Base-by-base conservation (phyloP, 345 rosid species). In the Sonneratia caseolaris region DNA sequence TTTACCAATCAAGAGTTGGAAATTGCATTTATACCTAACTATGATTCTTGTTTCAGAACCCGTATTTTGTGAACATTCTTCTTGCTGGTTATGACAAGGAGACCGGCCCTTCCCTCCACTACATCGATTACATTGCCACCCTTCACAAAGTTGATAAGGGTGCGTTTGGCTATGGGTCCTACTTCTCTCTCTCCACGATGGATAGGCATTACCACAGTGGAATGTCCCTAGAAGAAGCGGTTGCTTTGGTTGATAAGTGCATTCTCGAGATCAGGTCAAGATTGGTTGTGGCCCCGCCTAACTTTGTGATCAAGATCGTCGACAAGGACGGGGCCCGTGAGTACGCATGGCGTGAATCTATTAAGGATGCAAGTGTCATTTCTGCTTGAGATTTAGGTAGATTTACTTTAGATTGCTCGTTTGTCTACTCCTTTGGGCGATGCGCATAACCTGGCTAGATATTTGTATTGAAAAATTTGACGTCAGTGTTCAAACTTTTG, bases 91-190 rank as follows among this genome's bases (percentile, higher is more conserved):
- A 89, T 19, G 99, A 95, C 85, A 89, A 87, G 74, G 96, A 95
- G 83, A 86, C 89, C 0, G 97, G 99, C 16, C 90, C 99, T 43
- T 88, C 98, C 36, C 91, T 95, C 19, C 92, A 90, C 87, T 95
- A 92, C 82, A 86, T 95, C 0, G 97, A 95, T 83, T 95, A 95
- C 82, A 95, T 95, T 69, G 95, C 98, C 47, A 88, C 93, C 49
- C 90, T 91, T 69, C 97, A 94, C 91, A 94, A 94, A 84, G 91
- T 92, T 56, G 99, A 95, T 5, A 95, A 87, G 88, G 99, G 91
- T 24, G 92, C 99, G n/a, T 95, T 95, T 32, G 99, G 99, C 12
- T 95, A 95, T 3, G 99, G 98, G 1, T 90, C 99, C 40, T 95
- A 88, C 75, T 95, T 95, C 75, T 80, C 88, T 27, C 94, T 95